Percentiles rank a stretch among this genome's conserved stretches.
Evolutionary conservation across 352 stramenopile genomes (phyloP).

Genomic region (Phytophthora foliorum): DNA sequence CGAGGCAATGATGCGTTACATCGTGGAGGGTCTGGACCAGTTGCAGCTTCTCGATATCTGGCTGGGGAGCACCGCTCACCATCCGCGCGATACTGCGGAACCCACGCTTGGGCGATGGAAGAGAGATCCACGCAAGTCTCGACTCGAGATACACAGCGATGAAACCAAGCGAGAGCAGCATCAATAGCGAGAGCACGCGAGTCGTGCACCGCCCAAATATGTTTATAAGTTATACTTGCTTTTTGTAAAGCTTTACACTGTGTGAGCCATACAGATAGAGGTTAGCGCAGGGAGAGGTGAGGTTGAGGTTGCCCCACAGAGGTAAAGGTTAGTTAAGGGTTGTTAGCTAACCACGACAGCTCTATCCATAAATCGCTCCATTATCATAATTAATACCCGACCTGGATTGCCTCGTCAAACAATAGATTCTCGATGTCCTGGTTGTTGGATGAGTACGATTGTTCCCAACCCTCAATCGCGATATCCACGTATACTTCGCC

Average conservation of each 20-base stretch:
- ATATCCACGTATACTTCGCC: slow-evolving; percentile 38
- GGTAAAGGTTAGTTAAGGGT: too few species aligned
- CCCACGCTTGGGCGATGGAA: slow-evolving; percentile 3
- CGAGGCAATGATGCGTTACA: slow-evolving; percentile 17
- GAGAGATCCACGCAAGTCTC: slow-evolving; percentile 19
- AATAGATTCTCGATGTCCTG: slow-evolving; percentile 60
- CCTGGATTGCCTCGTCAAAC: slow-evolving; percentile 38
- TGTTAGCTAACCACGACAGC: too few species aligned
- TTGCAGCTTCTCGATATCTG: slow-evolving; percentile 9
- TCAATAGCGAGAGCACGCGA: slow-evolving; percentile 3
- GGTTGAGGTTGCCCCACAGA: too few species aligned
- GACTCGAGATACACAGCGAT: slow-evolving; percentile 24
- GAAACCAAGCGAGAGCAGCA: slow-evolving; percentile 20
- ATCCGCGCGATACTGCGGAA: slow-evolving; percentile 11
- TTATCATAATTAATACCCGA: too few species aligned
- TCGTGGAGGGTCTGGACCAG: slow-evolving; percentile 27
- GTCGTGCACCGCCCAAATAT: slow-evolving; percentile 21
- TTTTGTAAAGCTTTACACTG: too few species aligned
- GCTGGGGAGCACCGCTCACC: neutral
- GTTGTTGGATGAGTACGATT: slow-evolving; percentile 39
- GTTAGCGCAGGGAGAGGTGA: too few species aligned
- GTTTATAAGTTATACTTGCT: too few species aligned
- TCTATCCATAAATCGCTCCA: too few species aligned
- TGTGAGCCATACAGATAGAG: too few species aligned
- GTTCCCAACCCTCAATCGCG: slow-evolving; percentile 40